These are phyloP conservation scores for Ophiocordyceps camponoti-saundersi DNA, from an alignment of 2,329 filamentous ascomycete species.

Conservation along the genomic window DNA sequence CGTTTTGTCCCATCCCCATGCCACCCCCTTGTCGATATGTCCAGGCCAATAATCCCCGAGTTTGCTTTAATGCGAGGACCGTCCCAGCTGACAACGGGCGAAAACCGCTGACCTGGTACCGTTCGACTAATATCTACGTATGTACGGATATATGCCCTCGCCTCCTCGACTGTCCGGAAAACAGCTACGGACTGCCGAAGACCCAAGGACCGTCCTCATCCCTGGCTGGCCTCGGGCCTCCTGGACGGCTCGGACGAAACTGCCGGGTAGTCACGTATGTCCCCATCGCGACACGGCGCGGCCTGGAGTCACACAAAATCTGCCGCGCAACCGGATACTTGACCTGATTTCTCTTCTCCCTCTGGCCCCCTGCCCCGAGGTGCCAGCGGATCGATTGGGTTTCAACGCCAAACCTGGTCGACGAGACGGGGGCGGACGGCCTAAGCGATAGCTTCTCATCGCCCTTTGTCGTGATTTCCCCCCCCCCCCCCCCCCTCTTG, in stretches of 20 bases:
- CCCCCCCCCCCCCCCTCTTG: neutral
- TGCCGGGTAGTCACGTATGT: slow-evolving; percentile 5
- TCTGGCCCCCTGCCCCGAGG: slow-evolving; percentile 2
- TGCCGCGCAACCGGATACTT: slow-evolving; percentile 8
- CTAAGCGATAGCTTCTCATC: neutral
- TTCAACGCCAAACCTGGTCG: slow-evolving; percentile 4
- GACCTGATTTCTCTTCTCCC: slow-evolving; percentile 4
- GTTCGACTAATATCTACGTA: neutral
- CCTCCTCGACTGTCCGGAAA: neutral
- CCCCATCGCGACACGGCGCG: slow-evolving; percentile 6
- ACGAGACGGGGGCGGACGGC: slow-evolving; percentile 3
- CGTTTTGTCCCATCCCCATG: slow-evolving; percentile 16
- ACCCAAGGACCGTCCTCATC: neutral
- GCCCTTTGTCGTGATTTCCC: neutral
- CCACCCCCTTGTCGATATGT: slow-evolving; percentile 14
- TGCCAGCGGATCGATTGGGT: slow-evolving; percentile 2
- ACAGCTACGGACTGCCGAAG: neutral
- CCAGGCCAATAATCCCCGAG: slow-evolving; percentile 30
- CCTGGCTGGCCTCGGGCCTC: neutral
- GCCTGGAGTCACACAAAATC: slow-evolving; percentile 6
- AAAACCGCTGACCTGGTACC: slow-evolving; percentile 11
- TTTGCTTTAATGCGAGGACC: slow-evolving; percentile 27
- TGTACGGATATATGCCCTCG: slow-evolving; percentile 3
- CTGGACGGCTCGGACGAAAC: neutral
- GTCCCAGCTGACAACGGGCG: slow-evolving; percentile 23